These are phyloP conservation scores for Kitagawia praeruptora DNA, from an alignment of 129 eudicot genomes.

Conservation along the genomic window DNA sequence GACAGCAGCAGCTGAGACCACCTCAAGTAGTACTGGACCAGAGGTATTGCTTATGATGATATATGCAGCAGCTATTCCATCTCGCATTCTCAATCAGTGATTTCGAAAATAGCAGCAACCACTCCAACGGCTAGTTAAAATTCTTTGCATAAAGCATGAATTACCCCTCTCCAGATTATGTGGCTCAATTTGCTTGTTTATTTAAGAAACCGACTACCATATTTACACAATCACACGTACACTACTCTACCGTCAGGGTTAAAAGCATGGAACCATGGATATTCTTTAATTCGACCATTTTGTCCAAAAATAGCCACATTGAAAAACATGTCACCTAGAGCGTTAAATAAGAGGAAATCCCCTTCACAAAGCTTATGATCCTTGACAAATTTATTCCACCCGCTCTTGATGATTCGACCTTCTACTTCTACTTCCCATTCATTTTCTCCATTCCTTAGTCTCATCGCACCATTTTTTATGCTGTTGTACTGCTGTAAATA, in stretches of 20 bases:
- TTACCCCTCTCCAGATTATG: no score
- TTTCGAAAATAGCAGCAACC: not conserved
- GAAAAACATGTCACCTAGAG: conserved; percentile 2
- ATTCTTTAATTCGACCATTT: conserved; percentile 8
- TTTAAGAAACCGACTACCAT: not conserved
- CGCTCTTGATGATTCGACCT: conserved; percentile 8
- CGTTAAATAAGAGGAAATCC: not conserved
- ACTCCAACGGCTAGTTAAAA: not conserved
- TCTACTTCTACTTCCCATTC: conserved; percentile 8
- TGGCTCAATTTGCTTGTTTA: not conserved
- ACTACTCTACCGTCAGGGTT: conserved; percentile 8
- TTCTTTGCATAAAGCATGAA: not conserved
- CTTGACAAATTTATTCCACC: conserved; percentile 11
- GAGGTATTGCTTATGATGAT: not conserved
- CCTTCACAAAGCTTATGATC: conserved; percentile 12
- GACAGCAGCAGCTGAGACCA: not conserved
- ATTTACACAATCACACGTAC: not conserved
- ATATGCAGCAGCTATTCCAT: not conserved
- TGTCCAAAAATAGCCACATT: conserved; percentile 10
- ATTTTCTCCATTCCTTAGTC: conserved; percentile 13
- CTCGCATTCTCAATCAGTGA: not conserved
- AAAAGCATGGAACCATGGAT: conserved; percentile 8
- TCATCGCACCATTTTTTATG: not conserved
- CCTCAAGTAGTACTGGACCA: not conserved
- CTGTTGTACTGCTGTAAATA: conserved; percentile 1